Base-by-base conservation (phyloP, 331 rosid species). In the Quercus lobata region DNA sequence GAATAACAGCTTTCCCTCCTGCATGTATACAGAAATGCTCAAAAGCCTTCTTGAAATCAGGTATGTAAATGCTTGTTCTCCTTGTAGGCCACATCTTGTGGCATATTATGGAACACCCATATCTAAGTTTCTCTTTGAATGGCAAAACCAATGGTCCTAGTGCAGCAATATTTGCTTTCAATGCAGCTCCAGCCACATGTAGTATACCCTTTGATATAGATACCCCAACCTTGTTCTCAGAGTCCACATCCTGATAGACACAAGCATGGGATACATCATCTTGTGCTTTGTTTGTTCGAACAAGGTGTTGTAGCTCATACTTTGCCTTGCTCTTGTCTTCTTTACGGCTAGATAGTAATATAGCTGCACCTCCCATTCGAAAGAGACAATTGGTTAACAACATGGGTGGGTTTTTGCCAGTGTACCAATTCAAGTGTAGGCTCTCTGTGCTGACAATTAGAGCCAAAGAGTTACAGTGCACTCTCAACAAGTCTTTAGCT, bases 1-100 rank as follows among this genome's bases (percentile, higher is more conserved):
- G 49, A 34, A 88, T 88, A 69, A 88, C 83, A 14, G 92, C 84
- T 72, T 69, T 84, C 0, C 92, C 92, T 14, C 92, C 87, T 16
- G 90, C 81, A 73, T 89, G 90, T 81, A 89, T 84, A 79, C 90
- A 88, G 77, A 88, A 89, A 82, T 89, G 92, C 76, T 86, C 88
- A 70, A 89, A 86, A 80, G 84, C 88, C n/a, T 19, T 80, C 19
- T 83, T 86, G 19, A 86, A 89, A n/a, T 84, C 81, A 2, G 90
- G 90, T 12, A 80, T 76, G 16, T 84, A 84, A 37, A 63, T 80
- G 46, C 86, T 57, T 53, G 29, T 72, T 61, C 58, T 82, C 41
- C 79, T 62, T 55, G n/a, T 41, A 57, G 41, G 71, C 70, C 77
- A 72, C 7, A 65, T 24, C 63, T 81, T 80, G 22, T 52, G 30